phyloP scores from a whole-genome alignment of 345 rosid genomes.

The Heritiera fomes region DNA sequence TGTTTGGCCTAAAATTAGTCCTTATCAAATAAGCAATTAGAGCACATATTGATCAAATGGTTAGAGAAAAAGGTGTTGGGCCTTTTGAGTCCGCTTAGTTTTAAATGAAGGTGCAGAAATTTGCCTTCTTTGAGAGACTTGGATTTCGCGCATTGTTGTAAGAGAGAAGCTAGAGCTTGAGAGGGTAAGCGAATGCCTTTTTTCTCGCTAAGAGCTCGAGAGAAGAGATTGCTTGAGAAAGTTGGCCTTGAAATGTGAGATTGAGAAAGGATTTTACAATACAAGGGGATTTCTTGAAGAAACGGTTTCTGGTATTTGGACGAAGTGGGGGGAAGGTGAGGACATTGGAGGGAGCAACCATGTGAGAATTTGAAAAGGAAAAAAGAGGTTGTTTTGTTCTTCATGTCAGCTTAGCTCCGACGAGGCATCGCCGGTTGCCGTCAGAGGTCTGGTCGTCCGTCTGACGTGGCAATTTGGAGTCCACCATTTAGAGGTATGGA shows the following conservation, averaged over 20 bases:
- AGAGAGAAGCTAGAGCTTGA: no score
- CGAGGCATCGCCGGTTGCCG: conserved; percentile 24
- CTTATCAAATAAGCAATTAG: no score
- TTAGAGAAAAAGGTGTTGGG: no score
- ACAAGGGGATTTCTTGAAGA: conserved; percentile 25
- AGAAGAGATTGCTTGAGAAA: conserved; percentile 52
- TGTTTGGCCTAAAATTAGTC: no score
- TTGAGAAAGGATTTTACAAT: conserved; percentile 40
- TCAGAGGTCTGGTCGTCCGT: background rate
- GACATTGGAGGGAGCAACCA: conserved; percentile 56
- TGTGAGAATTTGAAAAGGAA: conserved; percentile 16
- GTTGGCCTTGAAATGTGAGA: conserved; percentile 38
- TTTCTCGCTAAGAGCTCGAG: conserved; percentile 46
- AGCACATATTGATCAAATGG: no score
- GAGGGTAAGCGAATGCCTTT: no score
- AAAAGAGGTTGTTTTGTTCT: conserved; percentile 4
- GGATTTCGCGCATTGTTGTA: no score
- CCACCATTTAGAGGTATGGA: background rate
- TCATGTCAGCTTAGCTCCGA: conserved; percentile 28
- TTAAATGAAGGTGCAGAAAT: no score
- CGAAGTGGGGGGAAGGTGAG: conserved; percentile 24
- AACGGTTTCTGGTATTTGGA: conserved; percentile 34
- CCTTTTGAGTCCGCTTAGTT: no score
- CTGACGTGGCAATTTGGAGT: background rate
- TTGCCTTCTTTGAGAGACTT: no score